Base-by-base conservation (phyloP, 345 rosid genomes). In the Bruguiera gymnorhiza region DNA sequence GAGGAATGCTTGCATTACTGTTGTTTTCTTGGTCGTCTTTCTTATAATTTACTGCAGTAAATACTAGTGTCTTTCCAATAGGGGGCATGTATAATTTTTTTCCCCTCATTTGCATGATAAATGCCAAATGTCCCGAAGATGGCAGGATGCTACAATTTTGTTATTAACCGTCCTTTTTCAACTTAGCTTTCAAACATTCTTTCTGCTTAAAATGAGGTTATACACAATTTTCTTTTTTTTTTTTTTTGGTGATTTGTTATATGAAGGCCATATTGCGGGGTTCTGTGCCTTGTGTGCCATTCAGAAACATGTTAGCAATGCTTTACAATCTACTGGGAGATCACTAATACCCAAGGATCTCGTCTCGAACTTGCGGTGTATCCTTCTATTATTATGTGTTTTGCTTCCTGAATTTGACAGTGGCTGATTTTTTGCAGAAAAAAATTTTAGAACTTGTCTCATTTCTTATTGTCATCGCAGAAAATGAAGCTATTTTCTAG, bases 281-380 rank as follows among this genome's bases (percentile, higher is more conserved):
- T 95, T 92, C 69, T 95, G 99, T 79, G 98, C 98, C 18, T 72
- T 95, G 79, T 95, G 99, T 81, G 99, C 99, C 58, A 92, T 95
- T 58, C 99, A 95, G 83, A 89, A 87, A 67, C 99, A 95, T 77
- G 94, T 95, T 65, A 88, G 91, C 75, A 73, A 81, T 65, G 98
- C 97, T 58, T 81, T 87, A 43, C 84, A 90, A 75, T 77, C 96
- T 36, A 75, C 82, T 71, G 99, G 98, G 70, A 83, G 86, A 75
- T 86, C 83, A 60, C 67, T 92, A 74, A 87, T 86, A 8, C 99
- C 99, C 0, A 91, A 89, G 68, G 88, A 87, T 81, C 86, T 95
- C 31, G 97, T 95, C 73, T 86, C 87, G 24, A 95, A 95, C 84
- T 78, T 95, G 82, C 88, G 91, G 37, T 85, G 99, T 95, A 95